phyloP scores from a whole-genome alignment of 73 alveolate genomes.

The Paramecium primaurelia region DNA sequence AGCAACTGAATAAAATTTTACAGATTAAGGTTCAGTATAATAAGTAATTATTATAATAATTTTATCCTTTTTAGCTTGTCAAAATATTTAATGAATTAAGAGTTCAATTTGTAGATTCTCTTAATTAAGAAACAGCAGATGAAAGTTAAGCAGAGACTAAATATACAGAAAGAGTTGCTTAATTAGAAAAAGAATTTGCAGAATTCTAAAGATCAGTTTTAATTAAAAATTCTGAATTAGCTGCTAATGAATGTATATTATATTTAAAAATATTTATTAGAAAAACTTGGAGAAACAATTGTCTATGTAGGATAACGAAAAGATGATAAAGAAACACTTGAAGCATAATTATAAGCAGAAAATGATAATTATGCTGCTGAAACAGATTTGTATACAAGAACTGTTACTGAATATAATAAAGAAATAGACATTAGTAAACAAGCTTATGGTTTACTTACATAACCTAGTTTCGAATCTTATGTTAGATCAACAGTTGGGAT shows the following conservation, averaged over 20 bases:
- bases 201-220: slow-evolving; percentile 21
- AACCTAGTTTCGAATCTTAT: not conserved
- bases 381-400: not conserved
- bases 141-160: not conserved
- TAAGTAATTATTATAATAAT: not conserved
- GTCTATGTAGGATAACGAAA: not conserved
- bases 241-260: not conserved
- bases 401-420: not conserved
- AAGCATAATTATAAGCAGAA: not conserved
- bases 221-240: not conserved
- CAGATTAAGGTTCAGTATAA: not conserved
- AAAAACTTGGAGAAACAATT: not conserved
- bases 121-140: not conserved
- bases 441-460: not conserved
- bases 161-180: not conserved
- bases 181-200: not conserved
- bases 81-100: slow-evolving; percentile 25
- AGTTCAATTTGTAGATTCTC: not conserved
- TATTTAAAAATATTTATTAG: not conserved
- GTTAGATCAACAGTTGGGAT: slow-evolving; percentile 2
- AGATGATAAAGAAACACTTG: not conserved
- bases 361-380: slow-evolving; percentile 26
- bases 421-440: not conserved
- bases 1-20: slow-evolving; percentile 23
- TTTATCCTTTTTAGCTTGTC: not conserved